Conservation (phyloP, 2,329 filamentous ascomycete genomes). For the Myriangium duriaei region DNA sequence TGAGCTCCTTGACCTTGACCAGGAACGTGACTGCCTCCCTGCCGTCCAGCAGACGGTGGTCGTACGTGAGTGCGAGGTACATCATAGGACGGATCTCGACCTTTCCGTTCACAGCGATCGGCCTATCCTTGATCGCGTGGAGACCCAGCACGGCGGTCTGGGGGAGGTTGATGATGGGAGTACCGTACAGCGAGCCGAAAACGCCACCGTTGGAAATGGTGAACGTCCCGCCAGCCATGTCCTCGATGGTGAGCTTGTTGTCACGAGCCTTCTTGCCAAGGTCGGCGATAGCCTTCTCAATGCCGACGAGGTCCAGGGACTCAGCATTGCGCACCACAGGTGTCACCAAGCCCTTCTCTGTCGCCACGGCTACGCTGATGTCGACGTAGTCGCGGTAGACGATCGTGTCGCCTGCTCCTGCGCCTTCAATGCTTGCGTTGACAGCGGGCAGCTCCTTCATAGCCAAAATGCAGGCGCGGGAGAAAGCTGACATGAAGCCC, state of each 20-base stretch:
- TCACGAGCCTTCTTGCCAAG: conserved; percentile 96
- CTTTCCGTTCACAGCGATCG: conserved; percentile 83
- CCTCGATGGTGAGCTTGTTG: conserved; percentile 93
- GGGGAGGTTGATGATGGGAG: conserved; percentile 94
- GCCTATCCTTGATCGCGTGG: conserved; percentile 91
- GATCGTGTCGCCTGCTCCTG: conserved; percentile 89
- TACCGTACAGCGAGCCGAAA: conserved; percentile 94
- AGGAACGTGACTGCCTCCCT: conserved; percentile 93
- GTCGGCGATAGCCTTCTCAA: conserved; percentile 84
- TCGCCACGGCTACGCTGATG: conserved; percentile 92
- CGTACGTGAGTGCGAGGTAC: conserved; percentile 95
- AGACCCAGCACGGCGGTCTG: conserved; percentile 84
- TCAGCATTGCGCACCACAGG: conserved; percentile 93
- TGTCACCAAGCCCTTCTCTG: conserved; percentile 93
- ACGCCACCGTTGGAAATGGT: conserved; percentile 96
- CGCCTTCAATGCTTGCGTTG: conserved; percentile 94
- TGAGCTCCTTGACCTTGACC: conserved; percentile 93
- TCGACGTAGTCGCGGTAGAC: conserved; percentile 98
- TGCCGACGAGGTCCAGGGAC: conserved; percentile 71
- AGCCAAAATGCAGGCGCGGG: conserved; percentile 75
- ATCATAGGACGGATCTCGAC: conserved; percentile 97
- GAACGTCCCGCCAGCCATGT: conserved; percentile 97
- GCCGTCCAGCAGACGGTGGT: conserved; percentile 89
- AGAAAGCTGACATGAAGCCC: conserved; percentile 99
- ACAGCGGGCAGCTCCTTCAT: conserved; percentile 92